A percentile compares a stretch with the other conserved stretches of the same genome.
phyloP scores from a whole-genome alignment of 1,284 basidiomycete genomes.

The Rhodotorula glutinis region DNA sequence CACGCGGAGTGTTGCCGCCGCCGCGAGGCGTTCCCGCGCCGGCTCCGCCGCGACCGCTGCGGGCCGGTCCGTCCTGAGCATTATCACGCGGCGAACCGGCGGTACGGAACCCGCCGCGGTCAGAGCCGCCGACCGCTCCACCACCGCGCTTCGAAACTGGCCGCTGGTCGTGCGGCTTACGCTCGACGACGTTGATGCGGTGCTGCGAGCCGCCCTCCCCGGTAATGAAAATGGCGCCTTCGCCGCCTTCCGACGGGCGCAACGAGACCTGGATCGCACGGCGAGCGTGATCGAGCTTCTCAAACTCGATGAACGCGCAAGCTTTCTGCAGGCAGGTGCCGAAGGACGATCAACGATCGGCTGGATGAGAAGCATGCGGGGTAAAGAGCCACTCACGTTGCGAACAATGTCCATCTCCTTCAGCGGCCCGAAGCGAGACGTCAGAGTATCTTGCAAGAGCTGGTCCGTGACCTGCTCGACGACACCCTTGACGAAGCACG shows the following conservation, averaged over 20 bases:
- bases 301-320: conserved; percentile 93
- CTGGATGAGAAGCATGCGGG: no score
- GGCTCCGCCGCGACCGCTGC: background rate
- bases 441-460: conserved; percentile 61
- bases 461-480: conserved; percentile 67
- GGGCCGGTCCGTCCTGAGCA: background rate
- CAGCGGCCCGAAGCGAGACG: conserved; percentile 73
- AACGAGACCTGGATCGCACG: conserved; percentile 77
- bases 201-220: conserved; percentile 7
- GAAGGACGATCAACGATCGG: background rate
- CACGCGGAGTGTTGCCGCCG: background rate
- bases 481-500: conserved; percentile 86
- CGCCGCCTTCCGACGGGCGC: conserved; percentile 65
- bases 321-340: conserved; percentile 57
- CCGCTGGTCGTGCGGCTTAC: conserved; percentile 30
- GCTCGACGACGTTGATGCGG: conserved; percentile 33
- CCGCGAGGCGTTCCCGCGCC: conserved; percentile 1
- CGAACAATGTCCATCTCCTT: conserved; percentile 87
- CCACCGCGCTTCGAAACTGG: conserved; percentile 9
- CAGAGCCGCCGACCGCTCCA: background rate
- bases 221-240: conserved; percentile 59
- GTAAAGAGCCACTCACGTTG: conserved; percentile 36
- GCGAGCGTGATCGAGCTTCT: conserved; percentile 69
- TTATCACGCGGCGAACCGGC: background rate
- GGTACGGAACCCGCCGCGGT: background rate